A percentile compares a stretch with the other conserved stretches of the same genome.
Conservation (phyloP, 306 rosid genomes). For the Cicer arietinum region DNA sequence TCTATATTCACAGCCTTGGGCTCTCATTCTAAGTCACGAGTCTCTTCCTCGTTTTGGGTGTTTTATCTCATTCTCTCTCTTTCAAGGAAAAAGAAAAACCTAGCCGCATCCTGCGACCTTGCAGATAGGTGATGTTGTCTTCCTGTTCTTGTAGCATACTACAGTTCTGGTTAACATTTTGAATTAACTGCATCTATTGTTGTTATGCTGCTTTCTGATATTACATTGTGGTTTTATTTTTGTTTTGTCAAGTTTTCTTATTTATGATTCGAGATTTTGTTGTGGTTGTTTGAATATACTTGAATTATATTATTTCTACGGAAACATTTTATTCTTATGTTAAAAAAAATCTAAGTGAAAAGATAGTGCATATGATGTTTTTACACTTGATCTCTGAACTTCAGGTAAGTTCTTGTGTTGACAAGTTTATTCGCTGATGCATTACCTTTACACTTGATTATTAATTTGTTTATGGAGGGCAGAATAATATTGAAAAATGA, state of each 20-base stretch:
- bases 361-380: conserved; percentile 53
- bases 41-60: too few species aligned
- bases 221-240: neutral
- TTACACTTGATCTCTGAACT: conserved; percentile 76
- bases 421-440: conserved; percentile 58
- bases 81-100: too few species aligned
- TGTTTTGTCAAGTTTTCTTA: neutral
- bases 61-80: too few species aligned
- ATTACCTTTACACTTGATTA: neutral
- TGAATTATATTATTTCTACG: neutral
- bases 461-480: neutral
- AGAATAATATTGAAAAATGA: neutral
- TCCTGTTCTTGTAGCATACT: too few species aligned
- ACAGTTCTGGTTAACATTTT: too few species aligned
- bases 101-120: too few species aligned
- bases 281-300: neutral
- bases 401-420: conserved; percentile 64
- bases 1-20: too few species aligned
- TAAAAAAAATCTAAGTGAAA: conserved; percentile 30
- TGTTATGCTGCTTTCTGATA: too few species aligned
- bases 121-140: too few species aligned
- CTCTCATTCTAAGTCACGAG: too few species aligned
- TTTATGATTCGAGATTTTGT: neutral
- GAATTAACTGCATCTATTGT: too few species aligned
- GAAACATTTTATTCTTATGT: neutral